phyloP scores from a whole-genome alignment of 1,284 basidiomycete genomes.

The Coriolopsis trogii region DNA sequence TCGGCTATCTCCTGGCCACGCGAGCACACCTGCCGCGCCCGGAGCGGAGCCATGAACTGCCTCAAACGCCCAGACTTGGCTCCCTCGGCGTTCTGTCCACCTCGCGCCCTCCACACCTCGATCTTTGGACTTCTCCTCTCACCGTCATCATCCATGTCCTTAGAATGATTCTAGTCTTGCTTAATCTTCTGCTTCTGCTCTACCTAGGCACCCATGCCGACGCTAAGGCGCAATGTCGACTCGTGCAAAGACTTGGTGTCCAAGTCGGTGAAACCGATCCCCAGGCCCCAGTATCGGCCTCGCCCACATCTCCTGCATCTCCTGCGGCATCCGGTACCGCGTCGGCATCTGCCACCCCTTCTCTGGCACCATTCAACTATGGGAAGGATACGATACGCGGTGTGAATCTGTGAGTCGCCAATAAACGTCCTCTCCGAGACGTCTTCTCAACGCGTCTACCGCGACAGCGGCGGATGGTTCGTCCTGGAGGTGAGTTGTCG shows the following conservation, averaged over 20 bases:
- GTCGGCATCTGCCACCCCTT: conserved; percentile 6
- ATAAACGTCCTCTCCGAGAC: background rate
- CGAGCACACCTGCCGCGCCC: background rate
- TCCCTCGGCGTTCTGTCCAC: background rate
- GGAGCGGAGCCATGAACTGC: too few relatives aligned
- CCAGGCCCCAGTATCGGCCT: conserved; percentile 11
- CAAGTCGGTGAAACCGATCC: conserved; percentile 5
- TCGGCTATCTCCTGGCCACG: too few relatives aligned
- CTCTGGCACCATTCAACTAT: conserved; percentile 49
- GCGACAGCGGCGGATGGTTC: conserved; percentile 63
- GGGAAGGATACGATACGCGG: conserved; percentile 56
- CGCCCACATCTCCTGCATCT: conserved; percentile 2
- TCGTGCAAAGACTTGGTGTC: conserved; percentile 21
- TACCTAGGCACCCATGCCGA: background rate
- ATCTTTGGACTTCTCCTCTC: background rate
- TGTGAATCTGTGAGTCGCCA: conserved; percentile 65
- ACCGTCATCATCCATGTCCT: conserved; percentile 1
- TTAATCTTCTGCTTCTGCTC: background rate
- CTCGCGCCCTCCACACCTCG: background rate
- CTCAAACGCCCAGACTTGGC: too few relatives aligned
- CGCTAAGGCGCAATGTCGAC: conserved; percentile 28
- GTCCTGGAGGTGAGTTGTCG: conserved; percentile 54
- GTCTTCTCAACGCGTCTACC: background rate
- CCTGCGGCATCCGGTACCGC: too few relatives aligned
- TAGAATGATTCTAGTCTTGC: background rate